Evolutionary conservation across 208 protist species (phyloP), one percentile per base, ranked within the genome.

Genomic region (Trypanosoma congolense): DNA sequence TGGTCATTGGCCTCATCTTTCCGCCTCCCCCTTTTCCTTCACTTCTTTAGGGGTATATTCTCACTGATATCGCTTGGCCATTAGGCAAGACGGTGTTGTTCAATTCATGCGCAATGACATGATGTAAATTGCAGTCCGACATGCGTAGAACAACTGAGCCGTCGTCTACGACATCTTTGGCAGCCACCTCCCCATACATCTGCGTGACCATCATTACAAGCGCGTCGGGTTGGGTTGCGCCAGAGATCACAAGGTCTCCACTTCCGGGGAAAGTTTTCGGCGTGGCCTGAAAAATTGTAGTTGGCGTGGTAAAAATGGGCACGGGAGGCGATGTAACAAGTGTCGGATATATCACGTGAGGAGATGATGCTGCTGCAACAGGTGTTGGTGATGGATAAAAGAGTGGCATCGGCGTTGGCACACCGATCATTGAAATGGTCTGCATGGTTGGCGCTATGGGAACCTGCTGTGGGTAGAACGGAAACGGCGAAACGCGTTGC

Each of bases 161-260:
- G 46, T 80, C 65, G 10, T 77, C 69, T 8, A 87, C 48, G 18
- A 69, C 57, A 18, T 74, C 59, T 1, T 84, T 65, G n/a, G 57
- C 55, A 36, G 83, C 76, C 9, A 94, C 61, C 16, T 53, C 44
- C 8, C 83, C 83, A 70, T 75, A 94, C 9, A 69, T 69, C 33
- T 92, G 82, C 24, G 90, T 50, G 1, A 93, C 53, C 36, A 80
- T 59, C 2, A 66, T 49, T 21, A 92, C 48, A 40, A 85, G 31
- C 4, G 82, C 67, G 26, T 90, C 83, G 5, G 72, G 79, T 21
- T 90, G 43, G 18, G 69, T 53, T 0, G 70, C 70, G 1, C 79
- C 77, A 31, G 75, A 75, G 19, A 94, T 75, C 58, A 78, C 71
- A 6, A 94, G 58, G 59, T 94, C 87, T 2, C 87, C 87, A 42